Evolutionary conservation across 1,139 yeast genomes (phyloP), one percentile per base, ranked within the genome.

Genomic region (Candida sp.): DNA sequence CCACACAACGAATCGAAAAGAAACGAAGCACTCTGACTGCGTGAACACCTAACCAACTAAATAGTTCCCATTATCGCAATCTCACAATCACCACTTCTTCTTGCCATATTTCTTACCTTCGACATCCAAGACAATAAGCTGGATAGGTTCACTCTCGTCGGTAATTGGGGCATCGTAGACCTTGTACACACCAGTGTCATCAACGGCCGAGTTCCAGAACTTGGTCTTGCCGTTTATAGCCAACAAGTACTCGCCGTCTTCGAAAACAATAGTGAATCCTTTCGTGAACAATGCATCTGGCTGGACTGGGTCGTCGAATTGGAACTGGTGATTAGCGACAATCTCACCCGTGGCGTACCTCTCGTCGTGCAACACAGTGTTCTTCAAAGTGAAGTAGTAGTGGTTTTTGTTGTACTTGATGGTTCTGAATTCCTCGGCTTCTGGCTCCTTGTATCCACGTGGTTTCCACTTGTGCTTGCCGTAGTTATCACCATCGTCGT

Each of bases 261-360:
- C 7, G 27, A 12, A 27, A 27, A 41, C 40, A 28, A 48, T 41
- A 69, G 52, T 77, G 38, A 45, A 52, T 9, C 55, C 55, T 27
- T 34, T 40, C 17, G 31, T 37, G 31, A 32, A 50, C 22, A 52
- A 49, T n/a, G 53, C 49, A 48, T 48, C 49, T 3, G 44, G 9
- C 35, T 47, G 49, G 22, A 22, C 9, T 46, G 78, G 78, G 48
- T 77, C 76, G 56, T 74, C 79, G 55, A 73, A 73, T 63, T 74
- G 79, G 71, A 74, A 74, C 62, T 74, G 78, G 63, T 73, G 67
- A 67, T 73, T 74, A 49, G 78, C 76, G 50, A 72, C 79, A 63
- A 74, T 73, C 45, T 76, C 69, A 33, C 78, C 78, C 53, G 72
- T 63, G 65, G 78, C 69, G 42, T 72, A 72, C 50, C 65, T 51